Conservation (phyloP, 2,329 filamentous ascomycete genomes). For the Verticillium albo-atrum region DNA sequence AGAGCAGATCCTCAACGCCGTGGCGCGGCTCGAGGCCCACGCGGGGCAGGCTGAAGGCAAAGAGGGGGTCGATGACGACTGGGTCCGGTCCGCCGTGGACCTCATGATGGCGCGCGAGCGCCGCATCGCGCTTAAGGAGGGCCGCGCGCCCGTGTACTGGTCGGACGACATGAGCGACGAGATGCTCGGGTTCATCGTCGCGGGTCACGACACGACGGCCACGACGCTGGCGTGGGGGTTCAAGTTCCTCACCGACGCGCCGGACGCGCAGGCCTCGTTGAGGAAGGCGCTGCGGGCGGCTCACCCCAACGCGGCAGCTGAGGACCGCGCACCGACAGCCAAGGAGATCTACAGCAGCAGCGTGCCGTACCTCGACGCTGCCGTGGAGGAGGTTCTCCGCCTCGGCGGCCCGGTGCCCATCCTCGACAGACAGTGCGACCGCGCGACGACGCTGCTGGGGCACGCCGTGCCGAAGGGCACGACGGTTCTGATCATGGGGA, state of each 20-base stretch:
- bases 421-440: slow-evolving; percentile 21
- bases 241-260: slow-evolving; percentile 11
- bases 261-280: neutral
- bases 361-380: slow-evolving; percentile 31
- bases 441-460: slow-evolving; percentile 28
- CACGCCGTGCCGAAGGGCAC: slow-evolving; percentile 27
- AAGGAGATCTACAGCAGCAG: slow-evolving; percentile 20
- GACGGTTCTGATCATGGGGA: slow-evolving; percentile 19
- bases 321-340: slow-evolving; percentile 20
- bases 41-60: too few relatives aligned
- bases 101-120: slow-evolving; percentile 8
- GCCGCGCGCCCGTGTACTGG: slow-evolving; percentile 7
- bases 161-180: slow-evolving; percentile 6
- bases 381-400: slow-evolving; percentile 30
- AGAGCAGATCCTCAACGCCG: slow-evolving; percentile 1
- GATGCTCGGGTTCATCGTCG: slow-evolving; percentile 22
- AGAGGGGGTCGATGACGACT: neutral
- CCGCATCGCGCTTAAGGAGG: slow-evolving; percentile 5
- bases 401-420: slow-evolving; percentile 21
- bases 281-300: slow-evolving; percentile 1
- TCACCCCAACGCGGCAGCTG: slow-evolving; percentile 10
- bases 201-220: slow-evolving; percentile 23
- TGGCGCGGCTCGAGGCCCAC: neutral
- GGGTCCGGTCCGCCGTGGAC: slow-evolving; percentile 7
- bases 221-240: slow-evolving; percentile 23